phyloP scores from a whole-genome alignment of 257 asterid genomes.

The Petrea volubilis region DNA sequence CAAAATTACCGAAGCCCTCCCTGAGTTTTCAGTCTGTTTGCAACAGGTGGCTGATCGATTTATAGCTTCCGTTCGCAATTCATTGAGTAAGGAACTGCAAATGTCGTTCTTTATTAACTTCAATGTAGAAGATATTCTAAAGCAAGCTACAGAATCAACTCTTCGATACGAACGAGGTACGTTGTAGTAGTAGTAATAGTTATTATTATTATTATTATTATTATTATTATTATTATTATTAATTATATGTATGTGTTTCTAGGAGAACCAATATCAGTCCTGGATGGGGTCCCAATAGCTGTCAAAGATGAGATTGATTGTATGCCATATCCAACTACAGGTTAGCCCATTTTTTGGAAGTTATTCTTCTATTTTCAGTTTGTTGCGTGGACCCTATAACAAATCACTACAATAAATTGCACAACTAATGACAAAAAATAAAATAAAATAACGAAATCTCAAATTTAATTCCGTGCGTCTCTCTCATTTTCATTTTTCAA shows the following conservation, averaged over 20 bases:
- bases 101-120: constrained; percentile 79
- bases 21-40: background rate
- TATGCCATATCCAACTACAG: constrained; percentile 90
- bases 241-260: background rate
- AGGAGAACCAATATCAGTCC: constrained; percentile 72
- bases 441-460: too few species aligned
- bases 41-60: constrained; percentile 66
- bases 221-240: too few species aligned
- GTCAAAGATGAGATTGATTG: constrained; percentile 93
- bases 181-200: background rate
- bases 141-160: constrained; percentile 75
- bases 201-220: too few species aligned
- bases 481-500: too few species aligned
- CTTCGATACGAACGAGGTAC: constrained; percentile 65
- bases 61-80: constrained; percentile 47
- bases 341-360: constrained; percentile 30
- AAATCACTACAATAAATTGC: too few species aligned
- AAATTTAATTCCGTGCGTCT: too few species aligned
- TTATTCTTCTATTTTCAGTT: background rate
- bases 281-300: constrained; percentile 88
- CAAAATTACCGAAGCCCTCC: background rate
- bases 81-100: constrained; percentile 42
- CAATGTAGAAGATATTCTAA: constrained; percentile 54
- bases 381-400: background rate
- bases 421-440: too few species aligned